Conservation (phyloP, 2,329 filamentous ascomycete genomes). For the Aspergillus quadricinctus region DNA sequence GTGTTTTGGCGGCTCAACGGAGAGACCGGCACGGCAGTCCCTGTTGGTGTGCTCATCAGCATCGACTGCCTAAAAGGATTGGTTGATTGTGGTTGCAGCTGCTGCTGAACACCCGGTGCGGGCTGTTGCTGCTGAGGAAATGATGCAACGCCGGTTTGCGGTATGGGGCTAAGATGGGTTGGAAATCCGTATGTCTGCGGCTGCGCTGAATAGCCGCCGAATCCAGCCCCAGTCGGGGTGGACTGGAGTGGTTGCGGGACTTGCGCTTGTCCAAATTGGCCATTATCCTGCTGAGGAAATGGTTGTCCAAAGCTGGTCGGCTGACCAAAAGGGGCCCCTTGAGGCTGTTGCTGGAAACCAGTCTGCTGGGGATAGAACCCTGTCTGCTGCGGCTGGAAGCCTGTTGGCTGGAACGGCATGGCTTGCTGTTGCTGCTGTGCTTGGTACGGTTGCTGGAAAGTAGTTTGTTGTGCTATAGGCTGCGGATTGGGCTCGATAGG, state of each 20-base stretch:
- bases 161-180: slow-evolving; percentile 42
- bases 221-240: slow-evolving; percentile 70
- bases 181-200: slow-evolving; percentile 55
- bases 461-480: slow-evolving; percentile 50
- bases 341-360: slow-evolving; percentile 35
- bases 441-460: slow-evolving; percentile 36
- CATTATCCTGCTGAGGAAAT: slow-evolving; percentile 27
- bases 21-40: slow-evolving; percentile 44
- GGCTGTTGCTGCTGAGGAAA: slow-evolving; percentile 43
- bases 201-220: slow-evolving; percentile 73
- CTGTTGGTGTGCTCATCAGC: slow-evolving; percentile 54
- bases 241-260: slow-evolving; percentile 51
- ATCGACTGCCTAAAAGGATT: slow-evolving; percentile 95
- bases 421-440: slow-evolving; percentile 15
- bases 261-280: slow-evolving; percentile 34
- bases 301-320: slow-evolving; percentile 17
- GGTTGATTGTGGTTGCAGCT: slow-evolving; percentile 54
- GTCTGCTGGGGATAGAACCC: slow-evolving; percentile 32
- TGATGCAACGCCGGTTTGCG: slow-evolving; percentile 45
- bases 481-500: slow-evolving; percentile 88
- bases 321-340: slow-evolving; percentile 13
- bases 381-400: slow-evolving; percentile 33
- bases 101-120: slow-evolving; percentile 21
- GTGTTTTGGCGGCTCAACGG: slow-evolving; percentile 63
- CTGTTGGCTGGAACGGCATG: slow-evolving; percentile 22